Evolutionary conservation across 73 alveolate species (phyloP), one percentile per base, ranked within the genome.

Genomic region (Paramecium tetraurelia): DNA sequence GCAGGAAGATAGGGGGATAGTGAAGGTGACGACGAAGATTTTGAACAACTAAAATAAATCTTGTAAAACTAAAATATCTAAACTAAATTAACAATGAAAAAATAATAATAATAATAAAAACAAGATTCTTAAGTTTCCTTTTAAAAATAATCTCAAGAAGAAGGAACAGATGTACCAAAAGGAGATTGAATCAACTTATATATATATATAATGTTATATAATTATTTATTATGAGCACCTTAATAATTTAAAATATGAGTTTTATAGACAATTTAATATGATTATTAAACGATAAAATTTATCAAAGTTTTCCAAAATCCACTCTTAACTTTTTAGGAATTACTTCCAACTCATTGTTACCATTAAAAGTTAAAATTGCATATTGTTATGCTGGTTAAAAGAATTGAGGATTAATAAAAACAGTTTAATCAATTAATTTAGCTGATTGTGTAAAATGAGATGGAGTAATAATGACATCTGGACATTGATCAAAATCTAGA

Each of bases 11-110:
- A 48, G 46, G 87, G 87, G 0, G 90, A 80, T 24, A 43, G 76
- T 80, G 90, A 80, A 44, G 90, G 90, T 2, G 90, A 80, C 21
- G 90, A 80, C 22, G 90, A 80, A 46, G 90, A 80, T 46, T 80
- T 80, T 22, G 90, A 80, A 35, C n/a, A 80, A 22, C 16, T 80
- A 20, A 80, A 80, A 35, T 27, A 44, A 18, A 80, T 80, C 20
- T 48, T 80, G 22, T 48, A 80, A 80, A 44, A 46, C 10, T 80
- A 80, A 35, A 80, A 80, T 80, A 22, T 80, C 16, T 21, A 80
- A 43, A 31, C 70, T 24, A 80, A 80, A 80, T 48, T 80, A 46
- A 35, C 70, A 11, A 33, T 38, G 50, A 80, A 80, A 46, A 80
- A 80, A 44, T 20, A 80, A 44, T 12, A 59, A 59, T 59, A 59